Evolutionary conservation across 1,139 yeast genomes (phyloP).

Genomic region (Saccharomycopsis hybrid): DNA sequence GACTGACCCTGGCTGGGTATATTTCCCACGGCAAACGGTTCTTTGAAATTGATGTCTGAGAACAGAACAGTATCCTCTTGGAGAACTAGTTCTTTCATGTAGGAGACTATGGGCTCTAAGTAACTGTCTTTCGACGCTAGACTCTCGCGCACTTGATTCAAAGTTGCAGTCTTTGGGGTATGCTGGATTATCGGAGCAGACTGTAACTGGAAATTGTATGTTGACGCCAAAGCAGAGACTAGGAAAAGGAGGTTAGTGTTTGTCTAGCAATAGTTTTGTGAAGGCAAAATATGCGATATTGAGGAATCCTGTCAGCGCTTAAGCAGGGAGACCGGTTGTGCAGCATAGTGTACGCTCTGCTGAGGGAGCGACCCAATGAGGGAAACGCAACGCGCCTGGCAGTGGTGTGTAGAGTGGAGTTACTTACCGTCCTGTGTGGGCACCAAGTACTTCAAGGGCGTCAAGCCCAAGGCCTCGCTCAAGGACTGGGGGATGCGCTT

Average conservation of each 20-base stretch:
- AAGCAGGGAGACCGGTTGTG: not conserved
- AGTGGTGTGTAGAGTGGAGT: not conserved
- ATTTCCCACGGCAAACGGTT: conserved; percentile 3
- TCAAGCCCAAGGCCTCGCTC: conserved; percentile 28
- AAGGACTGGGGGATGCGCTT: not conserved
- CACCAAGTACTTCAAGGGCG: conserved; percentile 31
- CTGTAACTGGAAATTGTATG: conserved; percentile 1
- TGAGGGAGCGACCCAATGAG: too few species aligned
- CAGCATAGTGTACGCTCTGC: too few species aligned
- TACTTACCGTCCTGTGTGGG: conserved; percentile 33
- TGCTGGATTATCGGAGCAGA: not conserved
- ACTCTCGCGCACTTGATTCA: conserved; percentile 5
- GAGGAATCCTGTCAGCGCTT: not conserved
- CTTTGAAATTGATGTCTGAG: conserved; percentile 13
- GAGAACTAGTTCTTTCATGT: conserved; percentile 15
- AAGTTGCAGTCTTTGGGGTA: not conserved
- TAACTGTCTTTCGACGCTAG: conserved; percentile 1
- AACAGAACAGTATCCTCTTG: conserved; percentile 5
- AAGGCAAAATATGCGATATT: not conserved
- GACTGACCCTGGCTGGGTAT: not conserved
- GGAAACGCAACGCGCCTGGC: not conserved
- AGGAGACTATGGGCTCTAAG: conserved; percentile 13
- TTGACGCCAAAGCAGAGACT: conserved; percentile 6
- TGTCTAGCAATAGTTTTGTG: not conserved
- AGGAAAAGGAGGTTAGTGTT: not conserved